Base-by-base conservation (phyloP, 1,284 basidiomycete genomes). In the Boletus semigastroideus region DNA sequence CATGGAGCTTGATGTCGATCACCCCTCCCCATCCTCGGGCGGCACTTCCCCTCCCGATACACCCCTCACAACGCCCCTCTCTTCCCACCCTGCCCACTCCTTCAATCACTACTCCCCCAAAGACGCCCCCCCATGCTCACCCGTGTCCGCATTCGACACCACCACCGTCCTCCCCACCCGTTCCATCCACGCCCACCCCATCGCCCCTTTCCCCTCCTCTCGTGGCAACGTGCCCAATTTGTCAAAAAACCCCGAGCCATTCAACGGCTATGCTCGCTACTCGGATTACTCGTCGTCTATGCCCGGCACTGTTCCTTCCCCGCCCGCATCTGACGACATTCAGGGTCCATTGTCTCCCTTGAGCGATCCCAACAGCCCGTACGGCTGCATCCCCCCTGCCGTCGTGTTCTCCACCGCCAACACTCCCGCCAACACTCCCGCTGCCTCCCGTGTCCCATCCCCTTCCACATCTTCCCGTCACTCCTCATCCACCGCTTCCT, bases 1-100 rank as follows among this genome's bases (percentile, higher is more conserved):
- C 59, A 90, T 90, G 88, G 88, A 90, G 58, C 75, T 90, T 25
- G 86, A 87, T 47, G 65, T 83, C 25, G 82, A 84, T 71, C 77
- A 69, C 59, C 73, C 70, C 39, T 78, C 75, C 14, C 78, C 72
- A 34, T 78, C 72, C 44, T 82, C 75, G 39, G 73, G 64, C 44
- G 73, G 59, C 11, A 72, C 76, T 14, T 68, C 73, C 16, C 80
- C 74, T 5, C 81, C 79, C 11, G 78, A 79, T 48, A 79, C 78
- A 0, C 77, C 78, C 42, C 70, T 78, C 46, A 72, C 78, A 5
- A 77, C 79, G 0, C 76, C 79, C 12, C 65, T 77, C 31, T 73
- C 71, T 10, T 54, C 67, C 9, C 67, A 71, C 19, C 75, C 77
- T 22, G 66, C 74, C 42, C 75, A 79, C 19, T 77, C 78, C 2